Conservation (phyloP, 768 basidiomycete genomes). For the Boletus subparvulus region DNA sequence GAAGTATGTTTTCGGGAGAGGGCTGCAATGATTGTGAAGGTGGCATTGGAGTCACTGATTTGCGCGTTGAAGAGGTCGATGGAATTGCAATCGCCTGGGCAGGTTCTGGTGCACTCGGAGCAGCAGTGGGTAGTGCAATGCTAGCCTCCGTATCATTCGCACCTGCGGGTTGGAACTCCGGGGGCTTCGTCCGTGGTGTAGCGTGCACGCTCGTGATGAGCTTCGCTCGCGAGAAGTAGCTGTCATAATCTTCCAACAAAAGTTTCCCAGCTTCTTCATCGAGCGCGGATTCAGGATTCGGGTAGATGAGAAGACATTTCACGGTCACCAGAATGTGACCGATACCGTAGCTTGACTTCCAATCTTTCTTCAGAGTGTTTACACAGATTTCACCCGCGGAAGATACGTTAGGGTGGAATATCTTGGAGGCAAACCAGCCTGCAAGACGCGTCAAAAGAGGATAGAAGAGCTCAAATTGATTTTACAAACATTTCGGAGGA, state of each 20-base stretch:
- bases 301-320: conserved; percentile 94
- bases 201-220: conserved; percentile 93
- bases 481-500: conserved; percentile 80
- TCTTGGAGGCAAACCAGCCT: conserved; percentile 93
- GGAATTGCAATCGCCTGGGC: conserved; percentile 40
- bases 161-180: conserved; percentile 61
- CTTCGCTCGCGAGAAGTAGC: conserved; percentile 81
- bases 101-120: conserved; percentile 24
- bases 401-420: conserved; percentile 97
- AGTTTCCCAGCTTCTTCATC: conserved; percentile 96
- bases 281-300: conserved; percentile 93
- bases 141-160: conserved; percentile 23
- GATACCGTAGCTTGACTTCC: conserved; percentile 91
- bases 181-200: conserved; percentile 70
- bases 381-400: conserved; percentile 91
- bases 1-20: conserved; percentile 42
- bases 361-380: conserved; percentile 96
- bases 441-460: conserved; percentile 6
- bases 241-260: conserved; percentile 84
- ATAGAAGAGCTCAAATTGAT: background rate
- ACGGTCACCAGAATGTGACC: conserved; percentile 89
- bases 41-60: conserved; percentile 42
- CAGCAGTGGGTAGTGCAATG: conserved; percentile 12
- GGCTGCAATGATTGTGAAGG: conserved; percentile 39
- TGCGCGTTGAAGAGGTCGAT: conserved; percentile 40